Percentiles rank a stretch among this genome's conserved stretches.
phyloP scores from a whole-genome alignment of 257 asterid species.

The Jacaranda copaia region DNA sequence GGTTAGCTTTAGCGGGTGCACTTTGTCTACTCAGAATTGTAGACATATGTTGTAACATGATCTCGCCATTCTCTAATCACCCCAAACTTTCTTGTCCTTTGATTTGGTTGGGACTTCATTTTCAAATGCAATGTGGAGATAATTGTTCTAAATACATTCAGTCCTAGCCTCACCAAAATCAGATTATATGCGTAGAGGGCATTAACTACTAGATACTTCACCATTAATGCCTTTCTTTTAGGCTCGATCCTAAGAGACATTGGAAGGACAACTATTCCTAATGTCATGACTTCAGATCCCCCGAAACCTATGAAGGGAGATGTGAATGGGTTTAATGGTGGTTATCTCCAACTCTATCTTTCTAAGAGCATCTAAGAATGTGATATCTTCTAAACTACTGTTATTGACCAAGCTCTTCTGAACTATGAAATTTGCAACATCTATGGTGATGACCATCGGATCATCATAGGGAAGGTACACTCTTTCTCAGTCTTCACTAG shows the following conservation, averaged over 20 bases:
- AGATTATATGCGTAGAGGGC: neutral
- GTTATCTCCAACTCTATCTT: neutral
- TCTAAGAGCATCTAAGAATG: neutral
- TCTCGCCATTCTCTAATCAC: neutral
- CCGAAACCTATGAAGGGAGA: neutral
- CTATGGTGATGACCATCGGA: neutral
- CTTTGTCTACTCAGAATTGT: too few relatives aligned
- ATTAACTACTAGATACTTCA: neutral
- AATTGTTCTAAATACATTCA: neutral
- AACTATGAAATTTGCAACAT: neutral
- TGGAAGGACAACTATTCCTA: neutral
- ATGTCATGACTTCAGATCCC: neutral
- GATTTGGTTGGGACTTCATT: neutral
- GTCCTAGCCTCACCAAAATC: neutral
- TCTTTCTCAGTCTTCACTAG: too few relatives aligned
- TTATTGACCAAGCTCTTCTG: too few relatives aligned
- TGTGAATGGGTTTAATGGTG: neutral
- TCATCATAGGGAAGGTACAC: neutral
- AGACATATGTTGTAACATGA: neutral
- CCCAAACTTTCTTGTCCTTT: neutral
- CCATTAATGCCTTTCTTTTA: neutral
- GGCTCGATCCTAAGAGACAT: neutral
- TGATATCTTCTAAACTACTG: neutral
- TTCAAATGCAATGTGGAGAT: neutral
- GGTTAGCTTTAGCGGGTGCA: too few relatives aligned